Percentiles rank a stretch among this genome's conserved stretches.
Conservation (phyloP, 1,284 basidiomycete species). For the Jaminaea rosea region DNA sequence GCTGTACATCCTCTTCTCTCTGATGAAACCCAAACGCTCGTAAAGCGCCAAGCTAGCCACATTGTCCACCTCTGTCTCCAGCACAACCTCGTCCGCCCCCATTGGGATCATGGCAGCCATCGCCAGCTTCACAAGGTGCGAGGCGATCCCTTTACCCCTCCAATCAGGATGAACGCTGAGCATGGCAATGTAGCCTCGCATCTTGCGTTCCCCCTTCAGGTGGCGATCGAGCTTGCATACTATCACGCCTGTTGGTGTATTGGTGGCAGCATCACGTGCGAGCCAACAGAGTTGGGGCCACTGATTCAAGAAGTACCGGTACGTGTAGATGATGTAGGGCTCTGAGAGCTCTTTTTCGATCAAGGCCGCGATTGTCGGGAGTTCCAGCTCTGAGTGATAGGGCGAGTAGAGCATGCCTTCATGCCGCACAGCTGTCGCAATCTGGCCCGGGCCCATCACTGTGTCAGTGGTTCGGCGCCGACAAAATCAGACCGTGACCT, state of each 20-base stretch:
- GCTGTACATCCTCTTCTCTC: constrained; percentile 84
- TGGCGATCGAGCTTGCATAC: constrained; percentile 92
- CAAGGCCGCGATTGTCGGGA: constrained; percentile 32
- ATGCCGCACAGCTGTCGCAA: too few species aligned
- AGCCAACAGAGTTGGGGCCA: constrained; percentile 93
- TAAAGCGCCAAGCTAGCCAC: constrained; percentile 74
- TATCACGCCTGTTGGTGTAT: constrained; percentile 60
- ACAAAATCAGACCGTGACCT: too few species aligned
- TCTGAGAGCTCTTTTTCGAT: constrained; percentile 59
- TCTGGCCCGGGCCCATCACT: too few species aligned
- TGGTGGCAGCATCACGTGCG: constrained; percentile 49
- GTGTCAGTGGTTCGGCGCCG: too few species aligned
- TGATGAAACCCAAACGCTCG: constrained; percentile 82
- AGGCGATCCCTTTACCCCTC: constrained; percentile 59
- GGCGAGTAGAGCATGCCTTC: constrained; percentile 39
- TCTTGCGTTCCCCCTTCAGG: constrained; percentile 51
- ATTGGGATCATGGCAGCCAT: constrained; percentile 6
- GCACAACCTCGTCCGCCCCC: constrained; percentile 55
- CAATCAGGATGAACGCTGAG: constrained; percentile 50
- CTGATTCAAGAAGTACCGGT: constrained; percentile 60
- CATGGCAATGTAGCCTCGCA: constrained; percentile 97
- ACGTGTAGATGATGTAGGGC: constrained; percentile 88
- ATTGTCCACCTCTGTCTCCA: constrained; percentile 97
- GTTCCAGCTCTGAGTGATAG: constrained; percentile 60
- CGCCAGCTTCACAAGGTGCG: constrained; percentile 53